These are phyloP conservation scores for Lachnellula subtilissima DNA, from an alignment of 2,329 filamentous ascomycete species.

Conservation along the genomic window DNA sequence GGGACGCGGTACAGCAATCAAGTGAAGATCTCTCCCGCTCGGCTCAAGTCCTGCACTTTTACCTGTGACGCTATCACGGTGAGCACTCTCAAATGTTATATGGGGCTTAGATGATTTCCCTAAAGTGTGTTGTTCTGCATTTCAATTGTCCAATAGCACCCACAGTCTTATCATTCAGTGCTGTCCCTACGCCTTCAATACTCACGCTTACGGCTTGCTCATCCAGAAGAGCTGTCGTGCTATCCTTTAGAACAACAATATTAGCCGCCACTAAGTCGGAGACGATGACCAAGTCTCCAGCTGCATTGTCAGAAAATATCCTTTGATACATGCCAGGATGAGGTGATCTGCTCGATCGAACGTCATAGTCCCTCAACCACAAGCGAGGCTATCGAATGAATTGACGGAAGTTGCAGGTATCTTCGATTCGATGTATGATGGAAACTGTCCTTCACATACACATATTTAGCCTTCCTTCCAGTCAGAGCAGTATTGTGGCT, in stretches of 20 bases:
- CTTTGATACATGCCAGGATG: slow-evolving; percentile 41
- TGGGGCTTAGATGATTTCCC: not conserved
- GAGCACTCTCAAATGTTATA: not conserved
- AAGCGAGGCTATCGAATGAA: slow-evolving; percentile 42
- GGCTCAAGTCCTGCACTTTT: too few relatives aligned
- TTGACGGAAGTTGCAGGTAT: slow-evolving; percentile 50
- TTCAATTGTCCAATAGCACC: slow-evolving; percentile 44
- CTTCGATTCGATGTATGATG: slow-evolving; percentile 59
- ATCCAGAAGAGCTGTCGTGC: slow-evolving; percentile 36
- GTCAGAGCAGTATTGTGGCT: slow-evolving; percentile 37
- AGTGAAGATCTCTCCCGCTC: too few relatives aligned
- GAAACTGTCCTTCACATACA: slow-evolving; percentile 49
- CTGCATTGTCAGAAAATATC: slow-evolving; percentile 40
- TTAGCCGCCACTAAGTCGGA: slow-evolving; percentile 38
- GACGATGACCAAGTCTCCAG: slow-evolving; percentile 40
- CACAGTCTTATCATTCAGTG: slow-evolving; percentile 41
- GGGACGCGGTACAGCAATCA: not conserved
- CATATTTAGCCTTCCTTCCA: slow-evolving; percentile 50
- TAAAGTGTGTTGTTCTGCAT: not conserved
- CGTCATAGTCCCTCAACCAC: slow-evolving; percentile 33
- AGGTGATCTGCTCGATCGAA: slow-evolving; percentile 37
- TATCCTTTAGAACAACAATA: slow-evolving; percentile 39
- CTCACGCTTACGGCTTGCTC: slow-evolving; percentile 36
- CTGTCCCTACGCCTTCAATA: slow-evolving; percentile 37
- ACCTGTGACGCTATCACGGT: not conserved